A percentile compares a stretch with the other conserved stretches of the same genome.
These are phyloP conservation scores for Microcos paniculata DNA, from an alignment of 345 rosid species.

Conservation along the genomic window DNA sequence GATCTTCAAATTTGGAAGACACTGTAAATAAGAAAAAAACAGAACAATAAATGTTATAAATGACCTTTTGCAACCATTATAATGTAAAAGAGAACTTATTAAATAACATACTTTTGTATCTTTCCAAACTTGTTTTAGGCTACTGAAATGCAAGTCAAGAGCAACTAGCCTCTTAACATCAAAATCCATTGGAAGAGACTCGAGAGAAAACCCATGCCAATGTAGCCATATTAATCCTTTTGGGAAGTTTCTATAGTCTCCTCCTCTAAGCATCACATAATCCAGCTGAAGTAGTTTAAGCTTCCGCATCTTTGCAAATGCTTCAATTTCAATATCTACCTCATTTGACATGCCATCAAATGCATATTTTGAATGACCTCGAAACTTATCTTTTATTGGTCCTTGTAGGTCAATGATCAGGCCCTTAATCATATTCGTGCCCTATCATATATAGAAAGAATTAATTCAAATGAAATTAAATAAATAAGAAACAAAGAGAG, in stretches of 20 bases:
- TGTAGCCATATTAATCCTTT: conserved; percentile 15
- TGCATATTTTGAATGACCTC: neutral
- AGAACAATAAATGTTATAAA: too few relatives aligned
- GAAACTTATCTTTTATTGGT: neutral
- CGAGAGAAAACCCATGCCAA: conserved; percentile 10
- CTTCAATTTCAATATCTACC: conserved; percentile 1
- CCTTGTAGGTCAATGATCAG: neutral
- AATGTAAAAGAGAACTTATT: too few relatives aligned
- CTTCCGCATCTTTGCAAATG: conserved; percentile 14
- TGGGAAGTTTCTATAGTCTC: neutral
- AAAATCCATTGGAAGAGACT: neutral
- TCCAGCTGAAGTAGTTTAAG: conserved; percentile 17
- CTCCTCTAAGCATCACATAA: conserved; percentile 4
- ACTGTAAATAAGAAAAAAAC: conserved; percentile 8
- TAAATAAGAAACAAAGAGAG: too few relatives aligned
- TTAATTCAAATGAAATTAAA: neutral
- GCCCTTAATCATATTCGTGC: conserved; percentile 16
- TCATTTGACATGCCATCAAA: too few relatives aligned
- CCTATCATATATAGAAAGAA: conserved; percentile 1
- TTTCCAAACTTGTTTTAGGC: neutral
- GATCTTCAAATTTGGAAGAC: conserved; percentile 10
- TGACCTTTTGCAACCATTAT: too few relatives aligned
- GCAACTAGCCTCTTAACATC: neutral
- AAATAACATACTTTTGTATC: neutral
- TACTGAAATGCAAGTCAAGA: neutral